phyloP scores from a whole-genome alignment of 345 rosid genomes.

The Dipteronia dyeriana region DNA sequence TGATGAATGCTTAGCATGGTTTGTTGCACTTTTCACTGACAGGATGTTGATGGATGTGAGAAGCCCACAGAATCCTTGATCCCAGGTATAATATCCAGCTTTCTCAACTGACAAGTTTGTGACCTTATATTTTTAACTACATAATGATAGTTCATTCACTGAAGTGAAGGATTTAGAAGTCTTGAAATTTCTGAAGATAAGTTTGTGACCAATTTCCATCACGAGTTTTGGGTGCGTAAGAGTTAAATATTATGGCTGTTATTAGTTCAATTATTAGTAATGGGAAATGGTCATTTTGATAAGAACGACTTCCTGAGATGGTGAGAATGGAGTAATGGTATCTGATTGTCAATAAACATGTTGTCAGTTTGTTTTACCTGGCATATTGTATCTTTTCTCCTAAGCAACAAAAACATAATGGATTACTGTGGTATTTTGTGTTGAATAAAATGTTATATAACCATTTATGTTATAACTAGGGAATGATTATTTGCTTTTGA shows the following conservation, averaged over 20 bases:
- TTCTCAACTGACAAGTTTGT: constrained; percentile 12
- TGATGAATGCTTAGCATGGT: constrained; percentile 16
- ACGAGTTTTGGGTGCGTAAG: not conserved
- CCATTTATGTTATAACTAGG: not conserved
- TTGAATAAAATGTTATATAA: not conserved
- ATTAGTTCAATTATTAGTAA: not conserved
- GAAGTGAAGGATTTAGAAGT: not conserved
- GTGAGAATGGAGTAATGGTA: not conserved
- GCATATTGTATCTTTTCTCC: not conserved
- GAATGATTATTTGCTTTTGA: not conserved
- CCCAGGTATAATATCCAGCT: constrained; percentile 26
- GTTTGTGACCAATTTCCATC: not conserved
- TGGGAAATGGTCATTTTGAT: not conserved
- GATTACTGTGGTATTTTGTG: not conserved
- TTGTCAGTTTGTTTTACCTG: not conserved
- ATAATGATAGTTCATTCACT: not conserved
- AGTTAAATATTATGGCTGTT: not conserved
- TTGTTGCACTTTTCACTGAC: constrained; percentile 24
- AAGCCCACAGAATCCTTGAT: constrained; percentile 26
- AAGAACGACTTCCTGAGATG: not conserved
- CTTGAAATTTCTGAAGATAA: not conserved
- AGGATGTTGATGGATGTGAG: constrained; percentile 47
- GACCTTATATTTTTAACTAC: not conserved
- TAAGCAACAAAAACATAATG: not conserved
- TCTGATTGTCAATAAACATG: not conserved